Conservation (phyloP, 352 stramenopile species). For the Pythium chondricola region DNA sequence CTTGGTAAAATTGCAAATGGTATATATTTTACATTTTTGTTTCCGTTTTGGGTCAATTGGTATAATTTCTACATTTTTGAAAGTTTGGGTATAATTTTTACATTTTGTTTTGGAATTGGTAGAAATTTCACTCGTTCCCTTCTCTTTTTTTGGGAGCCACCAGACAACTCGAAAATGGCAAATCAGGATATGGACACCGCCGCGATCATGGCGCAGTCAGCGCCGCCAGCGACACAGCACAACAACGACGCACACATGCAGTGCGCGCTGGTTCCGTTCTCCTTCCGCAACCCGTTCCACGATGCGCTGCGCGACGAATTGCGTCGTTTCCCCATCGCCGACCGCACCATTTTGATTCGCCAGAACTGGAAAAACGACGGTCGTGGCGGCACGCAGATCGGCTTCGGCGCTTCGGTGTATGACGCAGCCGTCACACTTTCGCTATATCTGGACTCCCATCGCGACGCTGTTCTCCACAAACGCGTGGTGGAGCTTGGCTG, state of each 20-base stretch:
- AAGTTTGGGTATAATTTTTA: too few relatives aligned
- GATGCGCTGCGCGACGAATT: slow-evolving; percentile 56
- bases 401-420: slow-evolving; percentile 81
- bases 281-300: slow-evolving; percentile 70
- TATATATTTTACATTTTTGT: background rate
- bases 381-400: slow-evolving; percentile 58
- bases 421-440: slow-evolving; percentile 71
- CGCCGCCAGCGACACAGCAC: background rate
- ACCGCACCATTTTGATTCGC: slow-evolving; percentile 49
- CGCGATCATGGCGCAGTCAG: slow-evolving; percentile 18
- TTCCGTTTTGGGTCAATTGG: background rate
- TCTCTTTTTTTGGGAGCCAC: too few relatives aligned
- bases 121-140: too few relatives aligned
- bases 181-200: background rate
- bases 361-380: slow-evolving; percentile 76
- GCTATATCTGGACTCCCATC: slow-evolving; percentile 63
- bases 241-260: slow-evolving; percentile 1
- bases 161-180: slow-evolving; percentile 7
- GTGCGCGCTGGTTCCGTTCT: slow-evolving; percentile 56
- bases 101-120: too few relatives aligned
- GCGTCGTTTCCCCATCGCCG: slow-evolving; percentile 63
- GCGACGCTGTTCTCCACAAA: slow-evolving; percentile 38
- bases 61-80: background rate
- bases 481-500: slow-evolving; percentile 69
- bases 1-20: too few relatives aligned